Evolutionary conservation across 2,329 filamentous ascomycete genomes (phyloP).

Genomic region (Cercospora sojina): DNA sequence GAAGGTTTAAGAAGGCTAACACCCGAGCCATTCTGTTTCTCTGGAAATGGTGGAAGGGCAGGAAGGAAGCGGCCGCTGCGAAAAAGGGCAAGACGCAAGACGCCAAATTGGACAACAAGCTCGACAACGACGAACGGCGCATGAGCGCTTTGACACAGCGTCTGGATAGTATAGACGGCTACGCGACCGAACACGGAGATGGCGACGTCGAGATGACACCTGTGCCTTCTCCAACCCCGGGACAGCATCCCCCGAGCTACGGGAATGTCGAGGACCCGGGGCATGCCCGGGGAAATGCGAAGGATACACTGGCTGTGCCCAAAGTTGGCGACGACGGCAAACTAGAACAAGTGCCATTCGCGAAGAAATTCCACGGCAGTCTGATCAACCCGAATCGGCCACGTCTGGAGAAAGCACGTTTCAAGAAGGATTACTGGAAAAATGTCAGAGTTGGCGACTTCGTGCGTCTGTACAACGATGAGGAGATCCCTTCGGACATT

Average conservation of each 20-base stretch:
- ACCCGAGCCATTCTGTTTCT: constrained; percentile 61
- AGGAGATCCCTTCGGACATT: constrained; percentile 90
- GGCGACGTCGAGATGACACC: constrained; percentile 91
- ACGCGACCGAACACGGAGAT: constrained; percentile 50
- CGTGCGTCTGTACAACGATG: constrained; percentile 92
- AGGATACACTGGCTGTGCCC: constrained; percentile 35
- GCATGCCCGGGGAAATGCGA: constrained; percentile 16
- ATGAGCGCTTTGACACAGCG: constrained; percentile 51
- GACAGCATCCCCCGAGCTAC: constrained; percentile 41
- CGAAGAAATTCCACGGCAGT: constrained; percentile 60
- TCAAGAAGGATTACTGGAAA: constrained; percentile 95
- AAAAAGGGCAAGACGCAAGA: constrained; percentile 51
- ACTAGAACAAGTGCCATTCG: constrained; percentile 32
- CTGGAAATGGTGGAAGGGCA: constrained; percentile 49
- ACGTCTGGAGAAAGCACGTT: constrained; percentile 69
- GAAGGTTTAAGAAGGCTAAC: constrained; percentile 84
- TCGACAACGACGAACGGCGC: constrained; percentile 50
- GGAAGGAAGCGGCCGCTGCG: constrained; percentile 43
- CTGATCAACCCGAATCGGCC: constrained; percentile 71
- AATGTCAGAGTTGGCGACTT: constrained; percentile 93
- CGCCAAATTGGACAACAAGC: constrained; percentile 50
- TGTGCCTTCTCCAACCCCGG: constrained; percentile 75
- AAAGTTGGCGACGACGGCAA: constrained; percentile 25
- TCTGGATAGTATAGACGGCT: constrained; percentile 40
- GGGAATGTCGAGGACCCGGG: constrained; percentile 18